phyloP scores from a whole-genome alignment of 331 rosid genomes.

The Saraca asoca region DNA sequence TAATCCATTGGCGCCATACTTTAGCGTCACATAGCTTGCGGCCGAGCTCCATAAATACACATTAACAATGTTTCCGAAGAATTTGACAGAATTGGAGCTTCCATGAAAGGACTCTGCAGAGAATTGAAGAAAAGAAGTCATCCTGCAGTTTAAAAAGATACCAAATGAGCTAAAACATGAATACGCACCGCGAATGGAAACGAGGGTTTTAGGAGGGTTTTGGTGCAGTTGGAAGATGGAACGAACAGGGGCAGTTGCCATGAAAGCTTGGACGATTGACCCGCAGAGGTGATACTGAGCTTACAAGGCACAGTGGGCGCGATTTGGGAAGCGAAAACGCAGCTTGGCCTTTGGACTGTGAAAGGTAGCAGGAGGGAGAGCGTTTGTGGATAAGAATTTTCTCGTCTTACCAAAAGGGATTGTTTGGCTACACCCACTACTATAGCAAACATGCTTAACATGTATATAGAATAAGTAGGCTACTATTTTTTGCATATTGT shows the following conservation, averaged over 20 bases:
- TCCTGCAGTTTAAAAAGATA: background rate
- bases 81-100: slow-evolving; percentile 40
- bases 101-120: slow-evolving; percentile 49
- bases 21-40: slow-evolving; percentile 49
- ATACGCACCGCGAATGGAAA: slow-evolving; percentile 45
- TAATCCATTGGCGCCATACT: slow-evolving; percentile 31
- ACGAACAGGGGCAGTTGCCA: slow-evolving; percentile 67
- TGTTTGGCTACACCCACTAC: background rate
- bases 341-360: too few relatives aligned
- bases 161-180: slow-evolving; percentile 2
- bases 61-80: slow-evolving; percentile 30
- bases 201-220: slow-evolving; percentile 47
- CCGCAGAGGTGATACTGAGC: background rate
- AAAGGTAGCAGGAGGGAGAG: background rate
- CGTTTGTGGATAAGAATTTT: slow-evolving; percentile 39
- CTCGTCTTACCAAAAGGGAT: background rate
- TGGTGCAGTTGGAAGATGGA: slow-evolving; percentile 51
- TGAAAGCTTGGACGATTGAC: slow-evolving; percentile 34
- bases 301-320: background rate
- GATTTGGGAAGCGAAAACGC: too few relatives aligned
- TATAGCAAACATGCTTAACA: too few relatives aligned
- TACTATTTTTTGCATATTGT: too few relatives aligned
- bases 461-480: too few relatives aligned
- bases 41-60: slow-evolving; percentile 54
- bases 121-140: background rate